Percentiles rank a stretch among this genome's conserved stretches.
These are phyloP conservation scores for Candida odintsovae DNA, from an alignment of 805 yeast genomes.

Conservation along the genomic window DNA sequence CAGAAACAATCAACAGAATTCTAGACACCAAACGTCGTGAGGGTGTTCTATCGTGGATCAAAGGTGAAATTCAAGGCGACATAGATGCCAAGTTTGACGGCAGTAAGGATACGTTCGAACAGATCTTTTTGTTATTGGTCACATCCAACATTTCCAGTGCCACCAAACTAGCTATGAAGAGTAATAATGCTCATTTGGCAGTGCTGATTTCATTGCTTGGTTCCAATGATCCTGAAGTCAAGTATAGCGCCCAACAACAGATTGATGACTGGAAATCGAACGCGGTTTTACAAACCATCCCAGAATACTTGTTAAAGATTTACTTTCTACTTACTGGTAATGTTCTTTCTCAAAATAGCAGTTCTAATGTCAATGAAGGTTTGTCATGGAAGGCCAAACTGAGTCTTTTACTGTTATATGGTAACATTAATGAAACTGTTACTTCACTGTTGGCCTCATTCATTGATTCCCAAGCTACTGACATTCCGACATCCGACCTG, in stretches of 20 bases:
- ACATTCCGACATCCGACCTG: conserved; percentile 12
- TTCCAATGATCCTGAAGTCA: conserved; percentile 58
- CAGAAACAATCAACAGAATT: conserved; percentile 20
- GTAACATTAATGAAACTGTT: conserved; percentile 36
- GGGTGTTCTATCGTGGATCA: conserved; percentile 53
- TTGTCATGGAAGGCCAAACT: conserved; percentile 65
- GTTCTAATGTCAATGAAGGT: conserved; percentile 33
- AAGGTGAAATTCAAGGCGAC: conserved; percentile 30
- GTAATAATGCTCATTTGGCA: conserved; percentile 66
- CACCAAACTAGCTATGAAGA: conserved; percentile 48
- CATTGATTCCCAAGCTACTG: conserved; percentile 13
- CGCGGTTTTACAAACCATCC: conserved; percentile 39
- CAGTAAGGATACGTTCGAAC: conserved; percentile 40
- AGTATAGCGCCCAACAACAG: conserved; percentile 52
- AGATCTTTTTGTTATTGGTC: conserved; percentile 43
- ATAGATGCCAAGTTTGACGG: conserved; percentile 29
- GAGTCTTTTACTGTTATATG: conserved; percentile 58
- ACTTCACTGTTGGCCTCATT: conserved; percentile 27
- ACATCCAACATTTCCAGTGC: conserved; percentile 61
- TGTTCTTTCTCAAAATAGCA: conserved; percentile 23
- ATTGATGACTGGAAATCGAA: conserved; percentile 57
- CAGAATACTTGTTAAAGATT: conserved; percentile 48
- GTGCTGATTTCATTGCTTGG: conserved; percentile 64
- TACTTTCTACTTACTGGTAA: conserved; percentile 61
- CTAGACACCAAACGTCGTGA: conserved; percentile 35